Evolutionary conservation across 768 basidiomycete species (phyloP).

Genomic region (Pulveroboletus sp.): DNA sequence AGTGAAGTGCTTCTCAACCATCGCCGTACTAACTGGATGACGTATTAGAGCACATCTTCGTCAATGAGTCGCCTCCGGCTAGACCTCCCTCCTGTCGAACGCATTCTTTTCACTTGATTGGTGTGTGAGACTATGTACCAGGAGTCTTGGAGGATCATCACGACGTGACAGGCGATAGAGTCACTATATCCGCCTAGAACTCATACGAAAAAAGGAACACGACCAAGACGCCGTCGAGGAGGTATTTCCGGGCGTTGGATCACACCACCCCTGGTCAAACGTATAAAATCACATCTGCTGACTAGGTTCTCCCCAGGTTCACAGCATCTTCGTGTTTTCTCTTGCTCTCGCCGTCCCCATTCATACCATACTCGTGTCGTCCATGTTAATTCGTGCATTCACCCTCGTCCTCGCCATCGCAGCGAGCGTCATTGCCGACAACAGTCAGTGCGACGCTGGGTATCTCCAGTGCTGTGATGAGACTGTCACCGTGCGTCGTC

Average conservation of each 20-base stretch:
- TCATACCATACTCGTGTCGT: too few relatives aligned
- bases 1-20: constrained; percentile 11
- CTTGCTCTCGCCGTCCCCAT: background rate
- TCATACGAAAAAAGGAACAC: constrained; percentile 12
- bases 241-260: background rate
- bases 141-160: background rate
- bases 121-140: background rate
- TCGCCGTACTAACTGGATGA: constrained; percentile 12
- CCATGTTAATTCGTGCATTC: constrained; percentile 16
- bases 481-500: background rate
- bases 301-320: background rate
- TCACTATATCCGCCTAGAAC: constrained; percentile 13
- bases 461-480: constrained; percentile 9
- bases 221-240: constrained; percentile 16
- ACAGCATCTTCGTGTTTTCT: background rate
- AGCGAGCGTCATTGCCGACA: constrained; percentile 6
- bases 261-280: constrained; percentile 6
- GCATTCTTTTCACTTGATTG: constrained; percentile 5
- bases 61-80: background rate
- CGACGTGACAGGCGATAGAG: background rate
- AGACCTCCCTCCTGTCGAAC: background rate
- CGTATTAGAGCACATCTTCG: constrained; percentile 14
- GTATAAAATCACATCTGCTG: constrained; percentile 12
- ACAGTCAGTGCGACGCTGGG: constrained; percentile 11
- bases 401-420: constrained; percentile 12